Evolutionary conservation across 2,329 filamentous ascomycete genomes (phyloP), one percentile per base, ranked within the genome.

Genomic region (Sporothrix protearum): DNA sequence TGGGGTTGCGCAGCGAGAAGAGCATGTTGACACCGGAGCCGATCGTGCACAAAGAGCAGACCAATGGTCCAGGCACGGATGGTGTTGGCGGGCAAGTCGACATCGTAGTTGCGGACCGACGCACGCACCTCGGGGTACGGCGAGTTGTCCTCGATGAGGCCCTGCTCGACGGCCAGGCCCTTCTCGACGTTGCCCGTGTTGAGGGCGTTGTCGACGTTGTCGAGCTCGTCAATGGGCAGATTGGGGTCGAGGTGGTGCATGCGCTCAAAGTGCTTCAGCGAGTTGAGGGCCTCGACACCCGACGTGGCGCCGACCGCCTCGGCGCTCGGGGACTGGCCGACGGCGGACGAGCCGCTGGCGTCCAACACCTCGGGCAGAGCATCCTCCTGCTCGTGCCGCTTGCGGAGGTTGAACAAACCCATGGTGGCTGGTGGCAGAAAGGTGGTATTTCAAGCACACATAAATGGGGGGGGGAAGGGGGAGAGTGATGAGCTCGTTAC

Each of bases 211-310:
- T 90, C 87, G 73, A 91, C 83, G 78, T 88, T 86, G 73, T 87
- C 86, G 68, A 87, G 80, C 64, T 89, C 84, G 73, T 89, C 87
- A 73, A 89, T 82, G n/a, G 88, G 87, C 74, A 91, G 78, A 76
- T 91, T 90, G 51, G 88, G 88, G 74, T 91, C 89, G 79, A 88
- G 85, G 75, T 86, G 85, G 78, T 91, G 88, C 73, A 86, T 83
- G 76, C 85, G 84, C 76, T 88, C 86, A 76, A 90, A 86, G 71
- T 86, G 82, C 76, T 84, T 84, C 71, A 90, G 82, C 73, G 83
- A 80, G 73, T 80, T 80, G 71, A 85, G 78, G 16, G 51, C 61
- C 16, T 71, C 72, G 53, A 25, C 33, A 25, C 55, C 67, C 1
- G 61, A 19, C 1, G 66, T 14, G 10, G 8, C 42, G 49, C 22